Conservation (phyloP, 2,329 filamentous ascomycete genomes). For the Fusarium domesticum region DNA sequence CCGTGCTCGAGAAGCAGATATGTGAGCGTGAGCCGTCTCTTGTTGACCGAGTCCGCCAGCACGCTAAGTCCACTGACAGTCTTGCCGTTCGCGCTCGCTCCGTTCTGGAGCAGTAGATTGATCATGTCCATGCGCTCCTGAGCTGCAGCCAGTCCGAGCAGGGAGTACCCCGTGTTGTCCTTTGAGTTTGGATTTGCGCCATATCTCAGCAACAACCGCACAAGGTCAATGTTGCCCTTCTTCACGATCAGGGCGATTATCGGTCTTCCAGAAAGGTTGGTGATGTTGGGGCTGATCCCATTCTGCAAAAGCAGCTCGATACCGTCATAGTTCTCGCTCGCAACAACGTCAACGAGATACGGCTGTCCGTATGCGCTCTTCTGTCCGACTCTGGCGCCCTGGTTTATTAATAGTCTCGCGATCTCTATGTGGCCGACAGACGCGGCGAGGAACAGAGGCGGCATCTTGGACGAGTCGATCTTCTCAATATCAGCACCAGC, state of each 20-base stretch:
- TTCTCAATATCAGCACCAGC: slow-evolving; percentile 30
- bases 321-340: slow-evolving; percentile 25
- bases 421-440: slow-evolving; percentile 29
- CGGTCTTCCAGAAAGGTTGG: slow-evolving; percentile 25
- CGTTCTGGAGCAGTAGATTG: slow-evolving; percentile 34
- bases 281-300: slow-evolving; percentile 31
- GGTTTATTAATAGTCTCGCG: slow-evolving; percentile 27
- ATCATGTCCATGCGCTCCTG: slow-evolving; percentile 32
- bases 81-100: slow-evolving; percentile 32
- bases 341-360: slow-evolving; percentile 32
- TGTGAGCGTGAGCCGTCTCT: slow-evolving; percentile 32
- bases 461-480: slow-evolving; percentile 25
- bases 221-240: slow-evolving; percentile 29
- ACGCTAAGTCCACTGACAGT: slow-evolving; percentile 33
- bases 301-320: slow-evolving; percentile 30
- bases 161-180: slow-evolving; percentile 31
- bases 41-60: slow-evolving; percentile 33
- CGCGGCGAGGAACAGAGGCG: slow-evolving; percentile 35
- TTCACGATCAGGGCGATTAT: slow-evolving; percentile 30
- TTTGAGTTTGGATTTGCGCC: slow-evolving; percentile 36
- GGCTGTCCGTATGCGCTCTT: slow-evolving; percentile 29
- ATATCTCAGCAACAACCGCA: slow-evolving; percentile 29
- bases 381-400: slow-evolving; percentile 33
- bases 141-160: slow-evolving; percentile 31
- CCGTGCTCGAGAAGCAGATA: slow-evolving; percentile 34